A percentile compares a stretch with the other conserved stretches of the same genome.
These are phyloP conservation scores for Dioszegia crocea DNA, from an alignment of 768 basidiomycete species.

Conservation along the genomic window DNA sequence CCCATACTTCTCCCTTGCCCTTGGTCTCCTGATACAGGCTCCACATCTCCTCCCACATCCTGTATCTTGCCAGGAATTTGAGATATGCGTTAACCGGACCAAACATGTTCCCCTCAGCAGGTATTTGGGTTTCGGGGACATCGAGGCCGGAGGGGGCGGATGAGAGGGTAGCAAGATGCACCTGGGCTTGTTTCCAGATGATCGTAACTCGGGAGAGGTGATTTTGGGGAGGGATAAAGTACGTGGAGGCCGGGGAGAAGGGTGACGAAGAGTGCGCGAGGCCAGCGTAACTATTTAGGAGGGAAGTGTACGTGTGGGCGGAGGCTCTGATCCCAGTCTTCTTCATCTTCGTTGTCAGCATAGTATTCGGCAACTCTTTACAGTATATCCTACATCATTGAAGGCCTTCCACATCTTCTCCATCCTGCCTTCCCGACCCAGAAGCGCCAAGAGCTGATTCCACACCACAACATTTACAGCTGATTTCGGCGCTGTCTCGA, in stretches of 20 bases:
- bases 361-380: no score
- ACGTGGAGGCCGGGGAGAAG: not conserved
- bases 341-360: constrained; percentile 42
- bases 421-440: constrained; percentile 36
- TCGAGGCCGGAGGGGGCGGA: not conserved
- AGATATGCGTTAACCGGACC: constrained; percentile 44
- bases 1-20: constrained; percentile 24
- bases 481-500: constrained; percentile 18
- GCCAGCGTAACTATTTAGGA: constrained; percentile 38
- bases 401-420: constrained; percentile 40
- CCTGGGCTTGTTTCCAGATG: constrained; percentile 22
- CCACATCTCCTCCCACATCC: constrained; percentile 36
- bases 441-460: constrained; percentile 33
- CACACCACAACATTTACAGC: constrained; percentile 38
- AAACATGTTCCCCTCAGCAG: constrained; percentile 6
- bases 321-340: constrained; percentile 43
- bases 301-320: constrained; percentile 35
- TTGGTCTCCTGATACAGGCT: constrained; percentile 25
- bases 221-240: constrained; percentile 6
- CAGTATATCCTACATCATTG: constrained; percentile 35
- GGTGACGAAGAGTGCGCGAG: constrained; percentile 9
- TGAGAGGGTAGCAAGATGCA: not conserved
- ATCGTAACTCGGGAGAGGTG: constrained; percentile 25
- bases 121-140: not conserved
- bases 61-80: constrained; percentile 30